Conservation (phyloP, 805 yeast genomes). For the Starmerella tilneyi region DNA sequence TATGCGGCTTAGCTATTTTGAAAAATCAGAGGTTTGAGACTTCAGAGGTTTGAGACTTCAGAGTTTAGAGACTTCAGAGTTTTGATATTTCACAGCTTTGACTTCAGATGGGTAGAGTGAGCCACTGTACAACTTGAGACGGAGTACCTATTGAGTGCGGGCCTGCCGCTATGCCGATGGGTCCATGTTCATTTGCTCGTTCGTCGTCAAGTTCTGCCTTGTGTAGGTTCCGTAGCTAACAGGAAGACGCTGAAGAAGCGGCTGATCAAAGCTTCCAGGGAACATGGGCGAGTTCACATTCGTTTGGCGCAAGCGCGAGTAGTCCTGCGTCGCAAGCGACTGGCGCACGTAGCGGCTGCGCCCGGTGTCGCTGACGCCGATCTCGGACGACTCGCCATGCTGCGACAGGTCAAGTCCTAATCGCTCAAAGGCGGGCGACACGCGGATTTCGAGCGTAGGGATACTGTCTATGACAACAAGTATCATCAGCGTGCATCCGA, state of each 20-base stretch:
- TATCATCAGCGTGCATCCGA: slow-evolving; percentile 58
- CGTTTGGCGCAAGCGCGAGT: slow-evolving; percentile 18
- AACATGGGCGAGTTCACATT: slow-evolving; percentile 23
- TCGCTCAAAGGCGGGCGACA: slow-evolving; percentile 77
- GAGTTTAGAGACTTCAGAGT: too few relatives aligned
- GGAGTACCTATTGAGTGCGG: too few relatives aligned
- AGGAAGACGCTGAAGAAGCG: slow-evolving; percentile 22
- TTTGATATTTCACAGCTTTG: too few relatives aligned
- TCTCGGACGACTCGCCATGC: slow-evolving; percentile 74
- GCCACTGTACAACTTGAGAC: too few relatives aligned
- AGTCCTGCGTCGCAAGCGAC: slow-evolving; percentile 4
- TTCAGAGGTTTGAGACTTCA: too few relatives aligned
- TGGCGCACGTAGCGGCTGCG: slow-evolving; percentile 3
- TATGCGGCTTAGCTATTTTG: too few relatives aligned
- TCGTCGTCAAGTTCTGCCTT: background rate
- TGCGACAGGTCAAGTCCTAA: slow-evolving; percentile 81
- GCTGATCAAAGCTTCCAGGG: slow-evolving; percentile 23
- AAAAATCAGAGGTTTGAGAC: too few relatives aligned
- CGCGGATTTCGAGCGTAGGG: slow-evolving; percentile 73
- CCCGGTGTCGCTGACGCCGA: slow-evolving; percentile 2
- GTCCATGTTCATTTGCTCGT: background rate
- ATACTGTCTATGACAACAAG: slow-evolving; percentile 57
- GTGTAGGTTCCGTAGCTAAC: slow-evolving; percentile 22
- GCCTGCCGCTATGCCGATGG: too few relatives aligned
- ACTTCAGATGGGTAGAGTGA: background rate